Evolutionary conservation across 106 monocot species (phyloP).

Genomic region (Xerophyta viscosa): DNA sequence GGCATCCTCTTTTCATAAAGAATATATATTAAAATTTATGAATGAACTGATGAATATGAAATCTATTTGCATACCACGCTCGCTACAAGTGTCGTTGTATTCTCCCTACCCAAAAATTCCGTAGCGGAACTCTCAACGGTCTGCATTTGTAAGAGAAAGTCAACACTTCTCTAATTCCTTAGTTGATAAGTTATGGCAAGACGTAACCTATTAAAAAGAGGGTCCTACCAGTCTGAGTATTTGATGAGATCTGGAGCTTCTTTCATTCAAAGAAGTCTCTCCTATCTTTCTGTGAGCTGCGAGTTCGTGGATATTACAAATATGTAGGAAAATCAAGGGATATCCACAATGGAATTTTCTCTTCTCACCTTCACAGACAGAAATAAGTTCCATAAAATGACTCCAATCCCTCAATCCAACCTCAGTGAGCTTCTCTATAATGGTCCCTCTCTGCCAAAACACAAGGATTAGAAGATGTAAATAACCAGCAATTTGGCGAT

Average conservation of each 20-base stretch:
- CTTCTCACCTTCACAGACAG: conserved; percentile 80
- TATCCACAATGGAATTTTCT: neutral
- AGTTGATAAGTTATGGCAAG: neutral
- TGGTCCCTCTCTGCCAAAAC: conserved; percentile 48
- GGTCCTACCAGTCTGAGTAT: conserved; percentile 81
- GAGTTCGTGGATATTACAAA: neutral
- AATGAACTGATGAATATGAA: neutral
- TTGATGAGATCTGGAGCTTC: conserved; percentile 98
- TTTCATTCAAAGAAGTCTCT: conserved; percentile 93
- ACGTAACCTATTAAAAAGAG: neutral
- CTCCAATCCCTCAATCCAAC: conserved; percentile 46
- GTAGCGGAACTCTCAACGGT: conserved; percentile 95
- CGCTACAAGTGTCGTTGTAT: conserved; percentile 62
- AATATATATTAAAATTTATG: too few species aligned
- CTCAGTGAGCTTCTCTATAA: conserved; percentile 73
- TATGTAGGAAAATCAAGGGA: too few species aligned
- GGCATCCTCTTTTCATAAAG: neutral
- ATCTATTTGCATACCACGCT: conserved; percentile 71
- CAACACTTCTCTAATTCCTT: conserved; percentile 2
- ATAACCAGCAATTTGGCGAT: neutral
- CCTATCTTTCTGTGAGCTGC: conserved; percentile 89
- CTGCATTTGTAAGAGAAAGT: conserved; percentile 35
- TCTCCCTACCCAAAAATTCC: conserved; percentile 76
- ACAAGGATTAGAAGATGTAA: neutral
- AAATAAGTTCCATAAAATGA: conserved; percentile 56